A percentile compares a stretch with the other conserved stretches of the same genome.
Conservation (phyloP, 1,284 basidiomycete genomes). For the Moesziomyces aphidis region DNA sequence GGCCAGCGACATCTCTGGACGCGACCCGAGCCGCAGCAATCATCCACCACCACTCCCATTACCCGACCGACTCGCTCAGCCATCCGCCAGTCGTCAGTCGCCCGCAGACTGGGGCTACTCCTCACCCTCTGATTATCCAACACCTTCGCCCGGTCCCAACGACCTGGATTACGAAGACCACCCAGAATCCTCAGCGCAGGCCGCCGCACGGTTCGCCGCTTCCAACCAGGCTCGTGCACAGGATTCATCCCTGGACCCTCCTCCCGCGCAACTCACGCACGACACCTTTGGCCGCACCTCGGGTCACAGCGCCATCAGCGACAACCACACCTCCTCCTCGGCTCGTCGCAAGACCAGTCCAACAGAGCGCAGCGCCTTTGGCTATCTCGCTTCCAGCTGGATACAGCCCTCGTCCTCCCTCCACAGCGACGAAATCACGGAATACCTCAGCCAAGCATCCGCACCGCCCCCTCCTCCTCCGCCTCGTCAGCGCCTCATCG, state of each 20-base stretch:
- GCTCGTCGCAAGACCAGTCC: constrained; percentile 26
- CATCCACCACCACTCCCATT: not conserved
- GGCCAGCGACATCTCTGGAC: no score
- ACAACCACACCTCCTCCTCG: constrained; percentile 1
- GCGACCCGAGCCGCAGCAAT: not conserved
- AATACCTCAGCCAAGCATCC: constrained; percentile 15
- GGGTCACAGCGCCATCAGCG: constrained; percentile 18
- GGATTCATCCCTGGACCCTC: not conserved
- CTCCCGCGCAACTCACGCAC: constrained; percentile 11
- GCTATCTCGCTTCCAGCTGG: constrained; percentile 22
- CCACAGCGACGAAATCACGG: constrained; percentile 19
- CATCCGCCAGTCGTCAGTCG: constrained; percentile 4
- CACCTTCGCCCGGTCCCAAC: constrained; percentile 7
- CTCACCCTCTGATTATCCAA: constrained; percentile 17
- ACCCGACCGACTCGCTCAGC: not conserved
- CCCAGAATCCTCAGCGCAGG: constrained; percentile 25
- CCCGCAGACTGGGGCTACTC: constrained; percentile 16
- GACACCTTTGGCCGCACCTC: constrained; percentile 29
- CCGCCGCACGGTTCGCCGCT: constrained; percentile 7
- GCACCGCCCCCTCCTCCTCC: not conserved
- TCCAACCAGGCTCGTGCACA: constrained; percentile 3
- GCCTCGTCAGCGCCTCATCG: constrained; percentile 13
- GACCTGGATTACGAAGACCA: constrained; percentile 3
- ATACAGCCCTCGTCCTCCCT: not conserved
- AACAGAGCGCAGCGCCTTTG: constrained; percentile 23